Base-by-base conservation (phyloP, 257 asterid genomes). In the Plantago major region DNA sequence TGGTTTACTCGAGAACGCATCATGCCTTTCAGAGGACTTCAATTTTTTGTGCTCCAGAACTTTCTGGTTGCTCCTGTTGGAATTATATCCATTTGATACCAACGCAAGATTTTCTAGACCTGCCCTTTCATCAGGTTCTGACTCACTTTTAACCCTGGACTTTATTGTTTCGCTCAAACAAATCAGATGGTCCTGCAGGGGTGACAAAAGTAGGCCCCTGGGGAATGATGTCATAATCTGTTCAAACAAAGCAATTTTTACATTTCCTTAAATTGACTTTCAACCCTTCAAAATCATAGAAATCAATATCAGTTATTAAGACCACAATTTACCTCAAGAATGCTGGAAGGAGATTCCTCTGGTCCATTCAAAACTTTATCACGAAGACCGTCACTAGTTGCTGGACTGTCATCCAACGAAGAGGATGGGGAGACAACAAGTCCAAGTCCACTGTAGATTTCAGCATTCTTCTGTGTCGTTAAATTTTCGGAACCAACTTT, bases 401-500 rank as follows among this genome's bases (percentile, higher is more conserved):
- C 11, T 48, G 83, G 95, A 67, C 87, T 85, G 68, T 83, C 94
- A 50, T 87, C 92, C 74, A 83, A 69, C 0, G 99, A 90, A 22
- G 99, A 84, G 17, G 96, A 82, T 46, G 99, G 97, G 67, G 96
- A 85, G 63, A 79, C 89, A 56, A 74, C 90, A 28, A 94, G 97
- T 33, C 99, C 99, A 42, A 90, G 97, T 33, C 99, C 99, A 72
- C 91, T 76, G 73, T 94, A 89, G 76, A 94, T 79, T 50, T 90
- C 95, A 71, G 86, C 88, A 77, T 85, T 90, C 82, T 85, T 85
- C 67, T 67, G 84, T 65, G 87, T 70, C 63, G 79, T 72, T 74
- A 84, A 75, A 76, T 85, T 82, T 64, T 87, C 91, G 17, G 82
- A 60, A 11, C 95, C 96, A 76, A 94, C 93, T 82, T 79, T 90